phyloP scores from a whole-genome alignment of 805 yeast species.

The Suhomyces sp. region DNA sequence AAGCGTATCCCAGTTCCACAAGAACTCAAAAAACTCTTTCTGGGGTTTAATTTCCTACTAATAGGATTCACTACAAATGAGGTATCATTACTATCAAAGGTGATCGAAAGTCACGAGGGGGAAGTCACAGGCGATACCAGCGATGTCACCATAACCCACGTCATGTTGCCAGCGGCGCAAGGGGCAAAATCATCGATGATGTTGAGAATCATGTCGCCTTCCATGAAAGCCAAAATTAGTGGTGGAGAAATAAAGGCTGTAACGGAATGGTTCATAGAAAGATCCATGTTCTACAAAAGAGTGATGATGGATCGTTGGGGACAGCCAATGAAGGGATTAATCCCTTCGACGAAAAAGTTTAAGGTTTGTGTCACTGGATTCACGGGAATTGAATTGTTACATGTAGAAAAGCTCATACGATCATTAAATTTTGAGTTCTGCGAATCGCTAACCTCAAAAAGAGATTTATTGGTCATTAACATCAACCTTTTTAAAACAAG shows the following conservation, averaged over 20 bases:
- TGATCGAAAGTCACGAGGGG: constrained; percentile 50
- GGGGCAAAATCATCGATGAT: constrained; percentile 28
- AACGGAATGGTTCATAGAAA: constrained; percentile 82
- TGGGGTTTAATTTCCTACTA: constrained; percentile 41
- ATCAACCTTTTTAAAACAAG: constrained; percentile 44
- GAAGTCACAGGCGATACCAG: constrained; percentile 17
- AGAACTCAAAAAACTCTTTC: constrained; percentile 24
- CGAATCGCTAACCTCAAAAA: constrained; percentile 46
- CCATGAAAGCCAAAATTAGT: constrained; percentile 23
- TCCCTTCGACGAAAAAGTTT: constrained; percentile 21
- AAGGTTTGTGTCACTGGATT: constrained; percentile 67
- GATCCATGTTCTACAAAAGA: constrained; percentile 59
- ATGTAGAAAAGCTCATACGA: constrained; percentile 60
- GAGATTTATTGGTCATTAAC: constrained; percentile 60
- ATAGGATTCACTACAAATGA: constrained; percentile 43
- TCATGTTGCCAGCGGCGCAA: constrained; percentile 30
- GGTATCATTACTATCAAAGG: constrained; percentile 34
- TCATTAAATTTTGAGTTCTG: constrained; percentile 52
- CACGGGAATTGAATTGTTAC: constrained; percentile 72
- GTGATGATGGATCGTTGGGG: constrained; percentile 62
- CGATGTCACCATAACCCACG: constrained; percentile 29
- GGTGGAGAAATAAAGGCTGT: constrained; percentile 33
- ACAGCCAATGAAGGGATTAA: constrained; percentile 44
- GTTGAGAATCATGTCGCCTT: constrained; percentile 25
- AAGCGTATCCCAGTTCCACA: neutral